These are phyloP conservation scores for Posidonia australis DNA, from an alignment of 106 monocot genomes.

Conservation along the genomic window DNA sequence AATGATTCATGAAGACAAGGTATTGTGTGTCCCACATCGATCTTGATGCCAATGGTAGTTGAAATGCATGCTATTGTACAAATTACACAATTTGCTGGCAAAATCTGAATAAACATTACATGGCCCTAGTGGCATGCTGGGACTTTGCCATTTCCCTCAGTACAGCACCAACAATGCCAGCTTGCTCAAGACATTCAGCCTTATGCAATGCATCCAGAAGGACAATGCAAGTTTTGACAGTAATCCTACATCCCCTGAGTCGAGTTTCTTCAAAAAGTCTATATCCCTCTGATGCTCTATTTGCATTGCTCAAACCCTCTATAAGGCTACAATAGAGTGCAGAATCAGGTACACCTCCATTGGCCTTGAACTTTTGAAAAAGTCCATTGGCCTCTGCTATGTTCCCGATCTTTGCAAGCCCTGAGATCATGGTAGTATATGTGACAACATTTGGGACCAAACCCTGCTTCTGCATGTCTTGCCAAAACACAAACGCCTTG, in stretches of 20 bases:
- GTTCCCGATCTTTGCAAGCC: conserved; percentile 85
- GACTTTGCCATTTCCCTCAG: conserved; percentile 97
- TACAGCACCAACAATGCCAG: conserved; percentile 88
- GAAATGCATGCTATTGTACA: neutral
- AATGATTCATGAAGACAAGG: neutral
- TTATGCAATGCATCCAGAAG: conserved; percentile 86
- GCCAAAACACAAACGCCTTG: conserved; percentile 96
- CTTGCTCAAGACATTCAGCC: conserved; percentile 83
- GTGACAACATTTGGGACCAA: conserved; percentile 71
- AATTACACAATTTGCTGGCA: neutral
- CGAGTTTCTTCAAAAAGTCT: conserved; percentile 86
- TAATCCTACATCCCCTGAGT: conserved; percentile 59
- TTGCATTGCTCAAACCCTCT: conserved; percentile 87
- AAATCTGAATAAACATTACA: conserved; percentile 1
- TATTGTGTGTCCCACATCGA: neutral
- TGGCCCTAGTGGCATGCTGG: conserved; percentile 44
- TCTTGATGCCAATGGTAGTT: neutral
- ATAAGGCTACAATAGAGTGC: conserved; percentile 74
- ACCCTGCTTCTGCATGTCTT: conserved; percentile 92
- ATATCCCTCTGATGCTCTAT: conserved; percentile 80
- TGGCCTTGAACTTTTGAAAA: conserved; percentile 79
- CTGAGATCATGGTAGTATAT: conserved; percentile 90
- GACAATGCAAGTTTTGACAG: conserved; percentile 73
- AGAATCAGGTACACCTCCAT: conserved; percentile 79
- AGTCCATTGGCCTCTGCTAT: conserved; percentile 64